phyloP scores from a whole-genome alignment of 352 stramenopile genomes.

The Aphanomyces astaci region DNA sequence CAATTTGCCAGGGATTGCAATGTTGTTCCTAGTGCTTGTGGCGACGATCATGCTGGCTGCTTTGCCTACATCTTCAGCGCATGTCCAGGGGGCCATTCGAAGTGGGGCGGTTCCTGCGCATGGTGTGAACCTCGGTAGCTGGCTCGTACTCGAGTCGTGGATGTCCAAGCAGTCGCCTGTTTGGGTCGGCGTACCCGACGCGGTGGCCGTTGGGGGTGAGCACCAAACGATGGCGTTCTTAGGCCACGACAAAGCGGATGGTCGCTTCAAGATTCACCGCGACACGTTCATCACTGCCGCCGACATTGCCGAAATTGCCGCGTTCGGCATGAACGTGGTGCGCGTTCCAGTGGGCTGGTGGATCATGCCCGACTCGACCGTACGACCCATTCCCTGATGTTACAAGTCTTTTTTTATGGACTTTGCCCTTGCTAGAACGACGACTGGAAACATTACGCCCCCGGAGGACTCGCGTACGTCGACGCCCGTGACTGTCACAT shows the following conservation, averaged over 20 bases:
- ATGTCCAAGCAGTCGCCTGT: constrained; percentile 75
- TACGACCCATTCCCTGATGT: no score
- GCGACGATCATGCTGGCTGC: neutral
- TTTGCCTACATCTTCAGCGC: constrained; percentile 1
- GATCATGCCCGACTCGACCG: constrained; percentile 48
- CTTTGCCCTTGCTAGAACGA: neutral
- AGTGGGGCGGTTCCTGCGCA: constrained; percentile 32
- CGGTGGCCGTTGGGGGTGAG: constrained; percentile 38
- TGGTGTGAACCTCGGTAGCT: constrained; percentile 79
- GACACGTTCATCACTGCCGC: constrained; percentile 65
- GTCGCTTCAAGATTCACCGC: constrained; percentile 67
- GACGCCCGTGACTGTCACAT: neutral
- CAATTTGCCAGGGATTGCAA: neutral
- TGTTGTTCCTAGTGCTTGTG: neutral
- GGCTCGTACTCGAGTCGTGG: constrained; percentile 77
- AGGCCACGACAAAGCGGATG: constrained; percentile 38
- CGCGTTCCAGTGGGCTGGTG: constrained; percentile 75
- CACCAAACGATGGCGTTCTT: constrained; percentile 45
- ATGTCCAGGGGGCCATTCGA: constrained; percentile 57
- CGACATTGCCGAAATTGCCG: constrained; percentile 61
- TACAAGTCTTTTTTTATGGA: no score
- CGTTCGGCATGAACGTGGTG: constrained; percentile 60
- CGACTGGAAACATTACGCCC: constrained; percentile 30
- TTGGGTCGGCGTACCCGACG: constrained; percentile 67
- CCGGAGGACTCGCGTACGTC: constrained; percentile 34